Evolutionary conservation across 371 early-diverging fungal species (phyloP), one percentile per base, ranked within the genome.

Genomic region (Apophysomyces ossiformis): DNA sequence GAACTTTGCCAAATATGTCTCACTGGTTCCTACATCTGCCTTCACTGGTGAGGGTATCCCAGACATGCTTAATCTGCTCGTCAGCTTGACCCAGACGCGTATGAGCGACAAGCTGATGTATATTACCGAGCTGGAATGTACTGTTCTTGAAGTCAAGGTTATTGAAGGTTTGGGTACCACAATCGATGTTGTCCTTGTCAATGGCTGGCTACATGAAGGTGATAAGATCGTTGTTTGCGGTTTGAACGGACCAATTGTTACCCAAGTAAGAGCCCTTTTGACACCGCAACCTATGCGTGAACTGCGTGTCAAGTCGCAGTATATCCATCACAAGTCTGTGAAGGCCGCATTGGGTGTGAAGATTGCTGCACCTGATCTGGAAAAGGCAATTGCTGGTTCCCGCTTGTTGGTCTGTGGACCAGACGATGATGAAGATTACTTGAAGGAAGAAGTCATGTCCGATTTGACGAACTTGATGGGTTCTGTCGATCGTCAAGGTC

Each of bases 91-190:
- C 1, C 98, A 99, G 83, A 89, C 89, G 56, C 91, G 97, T 69
- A 95, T 99, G 98, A 91, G 94, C 43, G 93, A 96, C 60, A 85
- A 92, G 69, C 87, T 99, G 62, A 99, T 96, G 95, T 99, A 98
- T 75, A 84, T 96, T 61, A 93, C 95, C 11, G 95, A 95, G 75
- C 86, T 99, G 16, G 98, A 99, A 86, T 98, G 99, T 87, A 99
- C 99, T 21, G 98, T 99, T 57, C 84, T 99, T 61, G 99, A 99
- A 89, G 99, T 99, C 70, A 99, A 99, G 88, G 97, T 98, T n/a
- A 93, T 98, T 74, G 99, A 99, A 85, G 99, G 99, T 69, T 89
- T 96, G 60, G 99, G 99, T 69, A 97, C 97, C 1, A 99, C 99
- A 1, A 94, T 99, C 66, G 99, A 99, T 86, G 99, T 98, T 47